Conservation (phyloP, 1,284 basidiomycete genomes). For the Ceratobasidium sp. region DNA sequence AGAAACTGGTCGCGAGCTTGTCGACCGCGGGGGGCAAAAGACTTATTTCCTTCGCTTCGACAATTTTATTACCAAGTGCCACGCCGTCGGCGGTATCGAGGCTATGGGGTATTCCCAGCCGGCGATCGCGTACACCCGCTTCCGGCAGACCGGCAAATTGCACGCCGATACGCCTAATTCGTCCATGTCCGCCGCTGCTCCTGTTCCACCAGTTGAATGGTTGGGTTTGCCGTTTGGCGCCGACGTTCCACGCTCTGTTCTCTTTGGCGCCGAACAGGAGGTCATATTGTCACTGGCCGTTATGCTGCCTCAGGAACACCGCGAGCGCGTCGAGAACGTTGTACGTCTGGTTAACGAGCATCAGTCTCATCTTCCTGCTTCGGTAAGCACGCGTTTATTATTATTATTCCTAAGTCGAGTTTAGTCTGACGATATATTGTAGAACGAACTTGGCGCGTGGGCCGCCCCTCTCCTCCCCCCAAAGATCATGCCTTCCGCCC, state of each 20-base stretch:
- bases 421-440: background rate
- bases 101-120: background rate
- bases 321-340: background rate
- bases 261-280: constrained; percentile 1
- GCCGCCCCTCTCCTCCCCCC: background rate
- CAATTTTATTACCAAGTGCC: background rate
- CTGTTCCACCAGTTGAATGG: constrained; percentile 1
- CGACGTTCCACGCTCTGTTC: background rate
- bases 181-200: background rate
- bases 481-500: background rate
- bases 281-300: background rate
- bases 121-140: background rate
- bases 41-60: background rate
- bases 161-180: background rate
- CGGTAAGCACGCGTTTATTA: background rate
- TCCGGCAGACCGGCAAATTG: background rate
- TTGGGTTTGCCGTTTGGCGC: background rate
- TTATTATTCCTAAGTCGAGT: background rate
- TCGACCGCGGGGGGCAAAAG: background rate
- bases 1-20: background rate
- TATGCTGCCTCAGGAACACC: background rate
- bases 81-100: background rate
- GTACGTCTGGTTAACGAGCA: background rate
- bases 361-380: background rate
- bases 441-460: background rate